A percentile compares a stretch with the other conserved stretches of the same genome.
Conservation (phyloP, 148 eudicot genomes). For the Silene conica region DNA sequence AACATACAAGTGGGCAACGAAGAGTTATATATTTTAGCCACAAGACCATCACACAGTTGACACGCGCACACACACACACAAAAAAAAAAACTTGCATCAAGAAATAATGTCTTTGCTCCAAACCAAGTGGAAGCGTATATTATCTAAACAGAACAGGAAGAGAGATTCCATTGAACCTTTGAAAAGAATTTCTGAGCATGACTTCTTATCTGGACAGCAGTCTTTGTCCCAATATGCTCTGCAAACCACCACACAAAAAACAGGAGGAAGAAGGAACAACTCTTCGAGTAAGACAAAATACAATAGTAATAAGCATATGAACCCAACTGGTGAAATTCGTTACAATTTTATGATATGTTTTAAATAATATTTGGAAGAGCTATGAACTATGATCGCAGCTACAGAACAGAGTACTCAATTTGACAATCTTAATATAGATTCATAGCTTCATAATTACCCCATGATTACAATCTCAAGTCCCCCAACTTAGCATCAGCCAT, state of each 20-base stretch:
- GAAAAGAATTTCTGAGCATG: constrained; percentile 98
- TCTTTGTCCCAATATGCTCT: constrained; percentile 98
- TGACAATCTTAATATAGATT: background rate
- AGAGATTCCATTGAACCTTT: constrained; percentile 72
- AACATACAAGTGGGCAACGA: background rate
- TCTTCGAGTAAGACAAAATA: constrained; percentile 43
- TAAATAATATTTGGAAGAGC: background rate
- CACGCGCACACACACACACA: background rate
- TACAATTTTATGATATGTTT: background rate
- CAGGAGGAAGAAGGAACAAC: constrained; percentile 30
- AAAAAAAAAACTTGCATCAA: constrained; percentile 1
- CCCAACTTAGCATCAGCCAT: constrained; percentile 3
- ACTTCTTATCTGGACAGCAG: constrained; percentile 99
- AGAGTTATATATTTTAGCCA: background rate
- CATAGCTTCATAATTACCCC: constrained; percentile 1
- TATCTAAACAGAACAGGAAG: constrained; percentile 19
- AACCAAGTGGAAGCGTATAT: constrained; percentile 5
- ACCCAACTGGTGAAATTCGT: constrained; percentile 13
- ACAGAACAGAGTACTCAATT: background rate
- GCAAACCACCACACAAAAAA: constrained; percentile 42
- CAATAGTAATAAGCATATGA: constrained; percentile 14
- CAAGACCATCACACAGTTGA: constrained; percentile 2
- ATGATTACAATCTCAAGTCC: background rate
- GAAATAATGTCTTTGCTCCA: constrained; percentile 7
- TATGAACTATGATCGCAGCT: background rate